A percentile compares a stretch with the other conserved stretches of the same genome.
phyloP scores from a whole-genome alignment of 495 filamentous ascomycete species.

The Xylaria grammica region DNA sequence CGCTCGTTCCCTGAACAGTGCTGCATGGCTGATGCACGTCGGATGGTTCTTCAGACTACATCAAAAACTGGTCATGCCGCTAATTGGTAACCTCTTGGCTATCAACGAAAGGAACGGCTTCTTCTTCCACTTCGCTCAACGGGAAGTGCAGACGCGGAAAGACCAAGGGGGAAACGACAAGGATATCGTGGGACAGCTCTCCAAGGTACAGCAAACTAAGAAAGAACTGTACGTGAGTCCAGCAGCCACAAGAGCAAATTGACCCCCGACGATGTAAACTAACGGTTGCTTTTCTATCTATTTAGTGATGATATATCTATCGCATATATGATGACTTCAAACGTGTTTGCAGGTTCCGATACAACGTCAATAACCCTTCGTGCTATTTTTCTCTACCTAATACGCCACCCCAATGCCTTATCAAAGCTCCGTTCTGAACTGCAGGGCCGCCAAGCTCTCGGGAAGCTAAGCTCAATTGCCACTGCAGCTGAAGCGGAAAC shows the following conservation, averaged over 20 bases:
- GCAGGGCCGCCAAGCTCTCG: not conserved
- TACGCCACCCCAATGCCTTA: not conserved
- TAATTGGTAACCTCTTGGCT: conserved; percentile 11
- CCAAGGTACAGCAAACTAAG: conserved; percentile 10
- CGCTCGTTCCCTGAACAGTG: not conserved
- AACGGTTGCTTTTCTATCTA: not conserved
- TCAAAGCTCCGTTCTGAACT: conserved; percentile 12
- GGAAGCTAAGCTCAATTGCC: not conserved
- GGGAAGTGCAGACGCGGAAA: conserved; percentile 7
- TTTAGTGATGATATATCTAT: conserved; percentile 7
- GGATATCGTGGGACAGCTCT: conserved; percentile 15
- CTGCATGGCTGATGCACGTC: conserved; percentile 12
- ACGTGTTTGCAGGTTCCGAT: conserved; percentile 20
- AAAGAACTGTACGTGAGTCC: conserved; percentile 9
- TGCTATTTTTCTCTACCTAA: conserved; percentile 12
- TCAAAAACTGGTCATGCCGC: conserved; percentile 7
- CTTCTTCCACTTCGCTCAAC: conserved; percentile 12
- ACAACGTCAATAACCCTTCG: conserved; percentile 14
- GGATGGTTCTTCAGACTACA: not conserved
- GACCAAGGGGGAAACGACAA: conserved; percentile 6
- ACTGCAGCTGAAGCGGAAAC: not conserved
- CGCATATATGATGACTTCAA: conserved; percentile 16
- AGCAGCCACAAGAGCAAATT: not conserved
- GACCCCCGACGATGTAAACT: not conserved
- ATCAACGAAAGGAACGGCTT: conserved; percentile 19